These are phyloP conservation scores for Chenopodium quinoa DNA, from an alignment of 148 eudicot genomes.

Conservation along the genomic window DNA sequence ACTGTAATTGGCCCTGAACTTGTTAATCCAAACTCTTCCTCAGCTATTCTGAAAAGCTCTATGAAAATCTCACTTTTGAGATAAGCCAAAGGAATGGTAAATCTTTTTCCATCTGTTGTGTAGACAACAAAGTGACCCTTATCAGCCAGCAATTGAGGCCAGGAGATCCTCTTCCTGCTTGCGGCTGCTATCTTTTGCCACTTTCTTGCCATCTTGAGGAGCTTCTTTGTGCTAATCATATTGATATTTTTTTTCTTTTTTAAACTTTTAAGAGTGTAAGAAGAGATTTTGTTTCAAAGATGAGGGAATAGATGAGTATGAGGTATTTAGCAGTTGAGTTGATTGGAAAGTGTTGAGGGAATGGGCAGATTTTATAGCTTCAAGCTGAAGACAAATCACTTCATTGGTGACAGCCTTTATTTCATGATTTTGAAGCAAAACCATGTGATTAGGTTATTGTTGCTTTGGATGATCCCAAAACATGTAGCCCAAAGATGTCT, in stretches of 20 bases:
- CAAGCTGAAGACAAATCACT: conserved; percentile 1
- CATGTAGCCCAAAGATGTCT: conserved; percentile 12
- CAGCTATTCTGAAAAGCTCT: conserved; percentile 21
- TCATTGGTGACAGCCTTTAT: conserved; percentile 1
- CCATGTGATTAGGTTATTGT: neutral
- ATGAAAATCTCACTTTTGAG: conserved; percentile 9
- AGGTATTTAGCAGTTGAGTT: neutral
- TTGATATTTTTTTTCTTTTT: neutral
- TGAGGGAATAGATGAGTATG: neutral
- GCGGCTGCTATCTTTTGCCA: conserved; percentile 36
- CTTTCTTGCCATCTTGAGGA: conserved; percentile 39
- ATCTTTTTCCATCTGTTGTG: conserved; percentile 23
- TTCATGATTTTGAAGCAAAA: conserved; percentile 5
- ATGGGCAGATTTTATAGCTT: conserved; percentile 15
- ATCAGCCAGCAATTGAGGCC: conserved; percentile 11
- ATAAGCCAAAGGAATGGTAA: conserved; percentile 24
- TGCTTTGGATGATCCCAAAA: neutral
- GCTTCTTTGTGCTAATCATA: conserved; percentile 42
- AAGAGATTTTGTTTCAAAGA: neutral
- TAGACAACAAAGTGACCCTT: conserved; percentile 25
- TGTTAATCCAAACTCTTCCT: conserved; percentile 24
- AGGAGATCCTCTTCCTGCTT: conserved; percentile 18
- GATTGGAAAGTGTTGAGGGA: neutral
- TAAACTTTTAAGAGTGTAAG: neutral
- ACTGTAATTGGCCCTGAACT: conserved; percentile 9